A percentile compares a stretch with the other conserved stretches of the same genome.
These are phyloP conservation scores for Podospora anserina DNA, from an alignment of 495 filamentous ascomycete species.

Conservation along the genomic window DNA sequence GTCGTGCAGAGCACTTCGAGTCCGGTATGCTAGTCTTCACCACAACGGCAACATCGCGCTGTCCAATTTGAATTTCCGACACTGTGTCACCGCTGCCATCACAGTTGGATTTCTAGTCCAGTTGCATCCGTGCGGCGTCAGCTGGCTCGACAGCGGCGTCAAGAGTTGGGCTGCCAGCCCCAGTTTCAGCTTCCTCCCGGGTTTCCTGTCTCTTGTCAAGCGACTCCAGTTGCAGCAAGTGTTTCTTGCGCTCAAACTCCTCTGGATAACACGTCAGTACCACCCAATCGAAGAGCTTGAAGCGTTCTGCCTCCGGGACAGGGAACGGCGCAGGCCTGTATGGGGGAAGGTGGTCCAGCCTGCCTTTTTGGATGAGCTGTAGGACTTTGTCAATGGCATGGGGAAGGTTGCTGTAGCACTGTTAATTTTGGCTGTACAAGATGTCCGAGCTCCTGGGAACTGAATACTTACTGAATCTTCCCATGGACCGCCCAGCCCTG, in stretches of 20 bases:
- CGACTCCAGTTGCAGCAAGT: not conserved
- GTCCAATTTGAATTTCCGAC: not conserved
- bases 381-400: conserved; percentile 26
- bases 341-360: conserved; percentile 27
- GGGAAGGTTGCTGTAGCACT: conserved; percentile 26
- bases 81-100: not conserved
- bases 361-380: conserved; percentile 27
- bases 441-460: not conserved
- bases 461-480: conserved; percentile 53
- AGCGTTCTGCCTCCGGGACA: conserved; percentile 28
- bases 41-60: not conserved
- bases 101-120: not conserved
- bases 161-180: not conserved
- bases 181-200: not conserved
- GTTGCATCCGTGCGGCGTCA: not conserved
- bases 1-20: not conserved
- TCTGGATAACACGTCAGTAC: conserved; percentile 37
- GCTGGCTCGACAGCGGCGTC: not conserved
- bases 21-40: not conserved
- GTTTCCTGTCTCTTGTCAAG: not conserved
- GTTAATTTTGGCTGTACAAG: not conserved
- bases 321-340: conserved; percentile 32
- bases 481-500: conserved; percentile 70
- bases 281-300: conserved; percentile 39
- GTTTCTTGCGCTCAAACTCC: conserved; percentile 25